These are phyloP conservation scores for Microbotryum lychnidis-dioicae DNA, from an alignment of 1,284 basidiomycete species.

Conservation along the genomic window DNA sequence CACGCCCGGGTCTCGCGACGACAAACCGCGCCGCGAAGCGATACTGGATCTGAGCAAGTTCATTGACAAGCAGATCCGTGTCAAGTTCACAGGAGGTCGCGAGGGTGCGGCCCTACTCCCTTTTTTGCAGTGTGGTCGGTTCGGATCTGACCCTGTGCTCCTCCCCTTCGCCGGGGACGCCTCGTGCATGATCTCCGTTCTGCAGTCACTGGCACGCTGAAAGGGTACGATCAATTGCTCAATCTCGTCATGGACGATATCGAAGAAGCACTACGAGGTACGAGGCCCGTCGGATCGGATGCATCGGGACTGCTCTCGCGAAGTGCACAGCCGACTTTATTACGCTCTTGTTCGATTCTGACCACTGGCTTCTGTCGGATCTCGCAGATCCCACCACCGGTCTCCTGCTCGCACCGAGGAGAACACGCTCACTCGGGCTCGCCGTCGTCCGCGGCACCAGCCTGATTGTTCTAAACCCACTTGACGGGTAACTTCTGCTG, in stretches of 20 bases:
- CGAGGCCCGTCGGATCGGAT: background rate
- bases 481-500: slow-evolving; percentile 63
- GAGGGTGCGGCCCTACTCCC: slow-evolving; percentile 56
- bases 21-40: slow-evolving; percentile 86
- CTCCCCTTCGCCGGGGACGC: background rate
- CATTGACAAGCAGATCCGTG: slow-evolving; percentile 79
- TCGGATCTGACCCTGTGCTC: background rate
- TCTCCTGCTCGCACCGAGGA: slow-evolving; percentile 30
- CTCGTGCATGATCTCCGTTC: slow-evolving; percentile 11
- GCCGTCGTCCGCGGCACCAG: slow-evolving; percentile 86
- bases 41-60: slow-evolving; percentile 95
- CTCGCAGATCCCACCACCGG: slow-evolving; percentile 31
- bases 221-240: slow-evolving; percentile 92
- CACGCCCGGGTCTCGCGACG: slow-evolving; percentile 38
- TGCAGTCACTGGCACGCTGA: slow-evolving; percentile 79
- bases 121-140: background rate
- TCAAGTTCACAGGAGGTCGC: slow-evolving; percentile 93
- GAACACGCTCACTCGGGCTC: slow-evolving; percentile 64
- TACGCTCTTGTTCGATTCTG: background rate
- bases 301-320: slow-evolving; percentile 8
- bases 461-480: slow-evolving; percentile 81
- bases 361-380: background rate
- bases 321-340: background rate
- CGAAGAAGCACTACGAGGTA: slow-evolving; percentile 63
- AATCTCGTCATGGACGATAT: slow-evolving; percentile 92